Conservation (phyloP, 2,329 filamentous ascomycete species). For the Trichoderma simmonsii region DNA sequence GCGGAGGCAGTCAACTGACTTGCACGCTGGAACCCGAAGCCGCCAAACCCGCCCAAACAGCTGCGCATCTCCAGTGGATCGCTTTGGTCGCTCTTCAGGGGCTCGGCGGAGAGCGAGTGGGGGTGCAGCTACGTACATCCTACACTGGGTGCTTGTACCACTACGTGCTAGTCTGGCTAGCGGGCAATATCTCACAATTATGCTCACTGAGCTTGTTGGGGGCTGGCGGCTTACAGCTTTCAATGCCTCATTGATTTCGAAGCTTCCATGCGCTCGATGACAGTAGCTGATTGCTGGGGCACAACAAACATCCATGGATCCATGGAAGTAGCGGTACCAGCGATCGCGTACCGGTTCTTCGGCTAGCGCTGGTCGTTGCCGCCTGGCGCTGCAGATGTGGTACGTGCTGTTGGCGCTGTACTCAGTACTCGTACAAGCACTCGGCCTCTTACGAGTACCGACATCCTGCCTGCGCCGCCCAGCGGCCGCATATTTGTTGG, state of each 20-base stretch:
- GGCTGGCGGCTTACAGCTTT: not conserved
- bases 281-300: not conserved
- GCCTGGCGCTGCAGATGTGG: not conserved
- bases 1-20: conserved; percentile 16
- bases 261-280: not conserved
- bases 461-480: not conserved
- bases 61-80: conserved; percentile 17
- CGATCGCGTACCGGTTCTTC: not conserved
- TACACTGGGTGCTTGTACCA: not conserved
- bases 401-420: not conserved
- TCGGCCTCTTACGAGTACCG: not conserved
- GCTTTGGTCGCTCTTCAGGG: conserved; percentile 14
- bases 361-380: not conserved
- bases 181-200: not conserved
- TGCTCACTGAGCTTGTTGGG: conserved; percentile 1
- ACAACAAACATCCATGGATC: not conserved
- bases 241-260: not conserved
- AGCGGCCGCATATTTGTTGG: not conserved
- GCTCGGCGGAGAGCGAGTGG: conserved; percentile 12
- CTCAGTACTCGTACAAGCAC: not conserved
- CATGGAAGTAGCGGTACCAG: not conserved
- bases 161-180: not conserved
- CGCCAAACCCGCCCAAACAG: conserved; percentile 16
- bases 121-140: not conserved
- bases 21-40: conserved; percentile 16